A percentile compares a stretch with the other conserved stretches of the same genome.
Evolutionary conservation across 2,329 filamentous ascomycete species (phyloP).

Genomic region (Pseudonectria foliicola): DNA sequence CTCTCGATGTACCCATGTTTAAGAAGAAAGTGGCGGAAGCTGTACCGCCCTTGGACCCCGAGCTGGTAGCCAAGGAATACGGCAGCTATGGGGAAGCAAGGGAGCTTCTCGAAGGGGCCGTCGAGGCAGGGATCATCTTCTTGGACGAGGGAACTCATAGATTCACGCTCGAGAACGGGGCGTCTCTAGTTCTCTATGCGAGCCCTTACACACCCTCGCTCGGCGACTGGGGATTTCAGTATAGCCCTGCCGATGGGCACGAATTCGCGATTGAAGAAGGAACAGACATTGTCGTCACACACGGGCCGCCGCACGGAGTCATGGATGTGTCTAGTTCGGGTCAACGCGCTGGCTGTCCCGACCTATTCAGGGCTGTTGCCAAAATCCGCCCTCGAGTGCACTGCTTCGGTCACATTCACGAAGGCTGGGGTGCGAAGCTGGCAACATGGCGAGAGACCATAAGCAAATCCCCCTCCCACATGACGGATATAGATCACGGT

Average conservation of each 20-base stretch:
- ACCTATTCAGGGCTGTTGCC: constrained; percentile 22
- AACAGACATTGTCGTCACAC: constrained; percentile 26
- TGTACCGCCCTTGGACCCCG: background rate
- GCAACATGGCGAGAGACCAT: constrained; percentile 36
- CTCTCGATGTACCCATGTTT: constrained; percentile 29
- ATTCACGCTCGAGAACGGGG: constrained; percentile 36
- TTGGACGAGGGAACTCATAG: constrained; percentile 35
- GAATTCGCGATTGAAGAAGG: constrained; percentile 15
- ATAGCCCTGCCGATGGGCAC: constrained; percentile 18
- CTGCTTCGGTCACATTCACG: constrained; percentile 30
- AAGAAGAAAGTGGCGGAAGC: constrained; percentile 13
- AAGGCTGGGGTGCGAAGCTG: constrained; percentile 31
- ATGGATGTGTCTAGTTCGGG: constrained; percentile 28
- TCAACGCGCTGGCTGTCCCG: constrained; percentile 21
- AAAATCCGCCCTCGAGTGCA: constrained; percentile 23
- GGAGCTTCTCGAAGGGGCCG: constrained; percentile 18
- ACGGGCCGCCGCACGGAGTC: constrained; percentile 30
- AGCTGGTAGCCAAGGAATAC: constrained; percentile 19
- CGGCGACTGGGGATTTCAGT: constrained; percentile 37
- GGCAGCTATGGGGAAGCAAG: constrained; percentile 30
- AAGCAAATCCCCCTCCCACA: constrained; percentile 29
- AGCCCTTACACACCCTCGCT: constrained; percentile 37
- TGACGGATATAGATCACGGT: constrained; percentile 41
- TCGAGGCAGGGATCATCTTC: constrained; percentile 27
- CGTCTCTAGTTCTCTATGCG: constrained; percentile 34